A percentile compares a stretch with the other conserved stretches of the same genome.
phyloP scores from a whole-genome alignment of 768 basidiomycete species.

The Lactarius psammicola region DNA sequence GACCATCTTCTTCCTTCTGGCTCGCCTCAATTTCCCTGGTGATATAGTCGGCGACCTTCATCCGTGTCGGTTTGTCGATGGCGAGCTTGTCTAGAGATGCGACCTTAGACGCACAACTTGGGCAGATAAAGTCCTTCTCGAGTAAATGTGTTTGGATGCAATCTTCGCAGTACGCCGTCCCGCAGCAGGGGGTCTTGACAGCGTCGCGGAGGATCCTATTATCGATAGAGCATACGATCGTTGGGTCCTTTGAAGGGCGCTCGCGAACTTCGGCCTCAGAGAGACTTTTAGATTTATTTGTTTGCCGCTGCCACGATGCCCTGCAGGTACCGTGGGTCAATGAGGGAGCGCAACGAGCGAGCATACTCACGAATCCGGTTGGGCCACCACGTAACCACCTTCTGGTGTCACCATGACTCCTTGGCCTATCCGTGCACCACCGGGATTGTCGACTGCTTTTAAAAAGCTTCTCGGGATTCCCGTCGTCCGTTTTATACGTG shows the following conservation, averaged over 20 bases:
- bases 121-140: conserved; percentile 94
- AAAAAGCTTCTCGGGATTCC: conserved; percentile 98
- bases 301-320: conserved; percentile 93
- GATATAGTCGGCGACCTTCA: conserved; percentile 78
- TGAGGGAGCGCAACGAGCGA: not conserved
- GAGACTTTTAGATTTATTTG: conserved; percentile 72
- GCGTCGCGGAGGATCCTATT: conserved; percentile 92
- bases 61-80: conserved; percentile 75
- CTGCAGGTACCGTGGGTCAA: conserved; percentile 41
- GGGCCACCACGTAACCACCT: conserved; percentile 95
- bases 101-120: conserved; percentile 84
- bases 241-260: conserved; percentile 70
- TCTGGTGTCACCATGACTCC: conserved; percentile 99
- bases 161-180: conserved; percentile 90
- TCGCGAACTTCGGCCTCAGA: conserved; percentile 91
- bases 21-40: conserved; percentile 78
- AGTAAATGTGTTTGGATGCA: conserved; percentile 93
- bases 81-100: conserved; percentile 84
- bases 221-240: conserved; percentile 88
- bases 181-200: conserved; percentile 94
- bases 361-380: conserved; percentile 85
- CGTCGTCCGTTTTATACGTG: conserved; percentile 95
- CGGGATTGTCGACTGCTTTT: conserved; percentile 90
- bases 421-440: conserved; percentile 63
- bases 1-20: conserved; percentile 51